Base-by-base conservation (phyloP, 805 yeast genomes). In the Candida saitoana region DNA sequence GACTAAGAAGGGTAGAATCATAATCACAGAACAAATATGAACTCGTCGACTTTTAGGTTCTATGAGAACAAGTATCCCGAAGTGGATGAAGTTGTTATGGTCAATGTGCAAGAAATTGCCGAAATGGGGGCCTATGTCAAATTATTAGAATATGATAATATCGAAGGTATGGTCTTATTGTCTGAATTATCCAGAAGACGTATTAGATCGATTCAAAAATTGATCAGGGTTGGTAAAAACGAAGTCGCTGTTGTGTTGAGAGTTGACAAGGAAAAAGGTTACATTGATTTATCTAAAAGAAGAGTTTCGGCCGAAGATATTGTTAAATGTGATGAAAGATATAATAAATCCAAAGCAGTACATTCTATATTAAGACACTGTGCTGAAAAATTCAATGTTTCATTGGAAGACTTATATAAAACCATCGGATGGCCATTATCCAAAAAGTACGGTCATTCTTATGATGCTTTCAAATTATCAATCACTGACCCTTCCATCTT, bases 91-190 rank as follows among this genome's bases (percentile, higher is more conserved):
- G 95, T 93, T 54, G 98, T 93, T 50, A 91, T 93, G 95, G 99
- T 93, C 62, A 93, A 93, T 68, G 99, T 93, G 54, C 95, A 87
- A 67, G 95, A 87, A 65, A 93, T 93, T 56, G 99, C 98, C 53
- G 99, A 93, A 67, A 93, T 93, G 99, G 99, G 99, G 46, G 99
- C 99, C 11, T 93, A 93, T 65, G 96, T 93, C 50, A 91, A 89
- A 67, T 76, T 93, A 51, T 77, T 93, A 50, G 99, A 93, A 69
- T 93, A 93, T 62, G 98, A 93, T 70, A 93, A 91, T 65, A 91
- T 93, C 60, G 99, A 93, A 70, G 99, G 99, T 59, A 93, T 93
- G 99, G 96, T 93, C 44, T 74, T 93, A 51, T 78, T 93, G 57
- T 85, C 96, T 33, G 99, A 93, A 71, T 78, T 93, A 55, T 90